A percentile compares a stretch with the other conserved stretches of the same genome.
Conservation (phyloP, 345 rosid genomes). For the Excoecaria cochinchinensis region DNA sequence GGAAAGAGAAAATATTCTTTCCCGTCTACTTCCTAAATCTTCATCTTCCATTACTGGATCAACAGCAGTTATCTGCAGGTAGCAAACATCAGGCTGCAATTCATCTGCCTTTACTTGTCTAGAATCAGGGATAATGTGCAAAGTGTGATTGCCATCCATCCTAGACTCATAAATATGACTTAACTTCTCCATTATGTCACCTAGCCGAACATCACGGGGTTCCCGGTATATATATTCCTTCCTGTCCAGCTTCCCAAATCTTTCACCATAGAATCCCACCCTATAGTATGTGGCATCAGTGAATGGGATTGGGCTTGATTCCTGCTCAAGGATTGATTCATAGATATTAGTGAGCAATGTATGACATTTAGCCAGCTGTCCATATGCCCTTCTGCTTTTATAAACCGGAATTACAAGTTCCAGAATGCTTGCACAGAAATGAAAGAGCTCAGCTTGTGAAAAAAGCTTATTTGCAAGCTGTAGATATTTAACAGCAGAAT, state of each 20-base stretch:
- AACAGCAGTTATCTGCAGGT: slow-evolving; percentile 95
- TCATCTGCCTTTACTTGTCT: slow-evolving; percentile 97
- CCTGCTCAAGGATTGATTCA: slow-evolving; percentile 94
- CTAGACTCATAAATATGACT: slow-evolving; percentile 93
- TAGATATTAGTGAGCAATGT: slow-evolving; percentile 80
- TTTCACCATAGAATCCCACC: slow-evolving; percentile 96
- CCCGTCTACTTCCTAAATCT: slow-evolving; percentile 97
- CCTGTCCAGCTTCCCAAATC: slow-evolving; percentile 81
- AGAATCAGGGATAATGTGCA: slow-evolving; percentile 91
- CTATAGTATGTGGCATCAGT: slow-evolving; percentile 98
- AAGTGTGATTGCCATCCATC: slow-evolving; percentile 84
- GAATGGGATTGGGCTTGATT: slow-evolving; percentile 89
- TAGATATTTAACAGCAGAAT: slow-evolving; percentile 95
- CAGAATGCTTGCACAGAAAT: slow-evolving; percentile 93
- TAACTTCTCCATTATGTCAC: slow-evolving; percentile 99
- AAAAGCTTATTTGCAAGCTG: slow-evolving; percentile 97
- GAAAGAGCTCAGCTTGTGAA: slow-evolving; percentile 95
- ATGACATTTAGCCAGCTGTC: slow-evolving; percentile 96
- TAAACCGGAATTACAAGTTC: slow-evolving; percentile 98
- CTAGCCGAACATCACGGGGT: slow-evolving; percentile 94
- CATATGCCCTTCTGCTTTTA: slow-evolving; percentile 93
- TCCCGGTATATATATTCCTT: slow-evolving; percentile 91
- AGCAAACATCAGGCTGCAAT: slow-evolving; percentile 90
- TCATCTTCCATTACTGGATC: slow-evolving; percentile 99
- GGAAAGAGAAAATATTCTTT: slow-evolving; percentile 90